These are phyloP conservation scores for Rhododendron mucronatum DNA, from an alignment of 148 eudicot species.

Conservation along the genomic window DNA sequence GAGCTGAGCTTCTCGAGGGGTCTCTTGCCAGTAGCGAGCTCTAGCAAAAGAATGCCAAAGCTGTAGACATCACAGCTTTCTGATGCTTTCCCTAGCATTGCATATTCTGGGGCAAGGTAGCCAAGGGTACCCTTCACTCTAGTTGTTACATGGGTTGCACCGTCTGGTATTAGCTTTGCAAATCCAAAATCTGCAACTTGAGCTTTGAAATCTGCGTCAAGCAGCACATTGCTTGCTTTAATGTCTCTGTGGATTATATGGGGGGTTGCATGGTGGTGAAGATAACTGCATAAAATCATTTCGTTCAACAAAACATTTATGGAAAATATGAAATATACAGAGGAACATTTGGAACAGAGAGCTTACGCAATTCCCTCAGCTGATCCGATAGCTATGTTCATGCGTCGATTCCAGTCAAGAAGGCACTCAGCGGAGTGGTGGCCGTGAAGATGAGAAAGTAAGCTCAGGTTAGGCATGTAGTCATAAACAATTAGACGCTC, in stretches of 20 bases:
- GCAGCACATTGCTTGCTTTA: constrained; percentile 87
- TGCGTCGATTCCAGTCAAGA: constrained; percentile 80
- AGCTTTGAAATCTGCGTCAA: constrained; percentile 60
- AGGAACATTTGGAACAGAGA: not conserved
- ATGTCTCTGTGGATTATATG: constrained; percentile 92
- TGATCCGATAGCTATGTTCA: constrained; percentile 81
- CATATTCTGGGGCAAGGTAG: constrained; percentile 68
- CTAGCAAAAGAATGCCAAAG: constrained; percentile 81
- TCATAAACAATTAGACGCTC: constrained; percentile 91
- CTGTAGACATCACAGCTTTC: constrained; percentile 88
- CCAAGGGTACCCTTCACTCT: constrained; percentile 58
- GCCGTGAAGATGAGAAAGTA: constrained; percentile 85
- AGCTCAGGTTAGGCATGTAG: constrained; percentile 84
- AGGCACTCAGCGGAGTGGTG: constrained; percentile 79
- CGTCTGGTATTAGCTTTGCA: constrained; percentile 61
- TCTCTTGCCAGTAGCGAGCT: constrained; percentile 77
- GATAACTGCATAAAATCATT: constrained; percentile 47
- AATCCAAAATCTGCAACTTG: constrained; percentile 65
- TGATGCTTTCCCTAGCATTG: constrained; percentile 63
- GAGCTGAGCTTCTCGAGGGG: constrained; percentile 59
- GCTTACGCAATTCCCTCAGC: constrained; percentile 92
- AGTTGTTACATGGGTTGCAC: constrained; percentile 55
- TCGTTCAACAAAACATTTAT: not conserved
- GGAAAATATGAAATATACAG: not conserved
- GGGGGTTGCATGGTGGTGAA: constrained; percentile 83